Evolutionary conservation across 805 yeast species (phyloP).

Genomic region (Debaryomyces hansenii): DNA sequence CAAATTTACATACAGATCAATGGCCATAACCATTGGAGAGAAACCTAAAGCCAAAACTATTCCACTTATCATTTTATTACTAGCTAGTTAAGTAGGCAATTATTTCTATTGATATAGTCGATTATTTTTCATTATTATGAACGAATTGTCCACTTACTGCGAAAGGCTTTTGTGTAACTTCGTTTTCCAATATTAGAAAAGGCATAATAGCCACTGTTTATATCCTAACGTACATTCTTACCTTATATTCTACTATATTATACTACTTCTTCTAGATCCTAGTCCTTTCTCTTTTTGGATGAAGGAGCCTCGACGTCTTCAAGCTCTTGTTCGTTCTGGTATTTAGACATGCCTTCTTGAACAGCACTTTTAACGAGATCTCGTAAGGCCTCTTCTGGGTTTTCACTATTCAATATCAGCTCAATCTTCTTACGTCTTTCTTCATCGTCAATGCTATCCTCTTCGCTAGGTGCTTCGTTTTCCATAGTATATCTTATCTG

Average conservation of each 20-base stretch:
- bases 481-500: slow-evolving; percentile 60
- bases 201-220: not conserved
- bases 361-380: slow-evolving; percentile 67
- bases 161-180: slow-evolving; percentile 1
- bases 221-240: not conserved
- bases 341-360: slow-evolving; percentile 49
- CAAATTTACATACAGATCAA: slow-evolving; percentile 5
- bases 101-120: not conserved
- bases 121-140: no score
- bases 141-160: not conserved
- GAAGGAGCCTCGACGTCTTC: slow-evolving; percentile 22
- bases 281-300: slow-evolving; percentile 32
- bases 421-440: slow-evolving; percentile 66
- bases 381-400: slow-evolving; percentile 77
- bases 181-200: not conserved
- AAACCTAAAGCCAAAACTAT: not conserved
- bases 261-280: not conserved
- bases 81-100: not conserved
- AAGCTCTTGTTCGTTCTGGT: slow-evolving; percentile 15
- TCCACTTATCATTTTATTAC: not conserved
- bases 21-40: slow-evolving; percentile 2
- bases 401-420: slow-evolving; percentile 72
- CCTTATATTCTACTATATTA: not conserved
- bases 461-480: slow-evolving; percentile 30
- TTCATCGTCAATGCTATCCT: slow-evolving; percentile 43